Base-by-base conservation (phyloP, 1,284 basidiomycete genomes). In the Sphagnurus paluster region DNA sequence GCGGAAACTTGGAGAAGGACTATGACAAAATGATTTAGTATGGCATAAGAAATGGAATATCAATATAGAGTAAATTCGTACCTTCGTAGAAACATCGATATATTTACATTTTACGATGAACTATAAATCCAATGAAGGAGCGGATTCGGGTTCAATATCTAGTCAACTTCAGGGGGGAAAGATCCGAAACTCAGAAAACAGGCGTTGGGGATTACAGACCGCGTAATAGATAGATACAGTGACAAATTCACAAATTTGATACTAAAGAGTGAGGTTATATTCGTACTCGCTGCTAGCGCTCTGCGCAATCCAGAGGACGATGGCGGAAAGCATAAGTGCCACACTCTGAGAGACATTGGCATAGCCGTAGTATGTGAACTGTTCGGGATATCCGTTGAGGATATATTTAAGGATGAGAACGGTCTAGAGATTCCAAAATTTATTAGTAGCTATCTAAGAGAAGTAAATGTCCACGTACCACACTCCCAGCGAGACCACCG, bases 331-430 rank as follows among this genome's bases (percentile, higher is more conserved):
- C 95, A 98, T 98, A 58, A 98, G 79, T 1, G 85, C 82, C 5
- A 90, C 80, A 62, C 94, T 97, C 75, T 95, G 94, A 16, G 90
- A 84, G 11, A 98, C 93, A 64, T 94, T 95, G 25, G 94, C 93
- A 47, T 93, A 90, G 16, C 96, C 96, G 64, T 96, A 98, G 67
- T 95, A 96, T 29, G 83, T 80, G 68, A 84, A 95, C 56, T 87
- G 84, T 45, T 87, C 83, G 0, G 80, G 67, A 61, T 90, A 90
- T 17, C 76, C 76, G 6, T 81, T 76, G 24, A 97, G 69, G 53
- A 96, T 68, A 64, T 99, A 99, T 70, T 98, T 98, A 62, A 99
- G 76, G 44, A 98, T 85, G 28, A 98, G 74, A 9, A 98, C 78
- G 5, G 90, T 90, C 93, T 97, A 61, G 3, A 26, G 36, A 26